Percentiles rank a stretch among this genome's conserved stretches.
phyloP scores from a whole-genome alignment of 2,329 filamentous ascomycete species.

The Corynespora cassiicola region DNA sequence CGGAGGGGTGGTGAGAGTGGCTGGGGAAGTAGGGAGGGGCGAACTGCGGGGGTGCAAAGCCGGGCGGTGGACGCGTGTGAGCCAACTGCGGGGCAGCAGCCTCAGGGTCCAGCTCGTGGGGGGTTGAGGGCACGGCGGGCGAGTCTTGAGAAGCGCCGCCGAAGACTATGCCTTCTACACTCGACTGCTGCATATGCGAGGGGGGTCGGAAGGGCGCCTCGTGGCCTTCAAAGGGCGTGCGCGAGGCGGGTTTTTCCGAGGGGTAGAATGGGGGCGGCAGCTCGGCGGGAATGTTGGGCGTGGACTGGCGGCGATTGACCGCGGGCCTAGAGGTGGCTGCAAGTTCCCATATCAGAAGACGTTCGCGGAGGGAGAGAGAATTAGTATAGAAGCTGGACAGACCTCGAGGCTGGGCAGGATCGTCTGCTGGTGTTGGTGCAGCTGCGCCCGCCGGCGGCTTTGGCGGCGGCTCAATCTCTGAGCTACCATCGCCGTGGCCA shows the following conservation, averaged over 20 bases:
- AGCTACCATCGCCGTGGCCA: too few species aligned
- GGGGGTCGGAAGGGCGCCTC: constrained; percentile 15
- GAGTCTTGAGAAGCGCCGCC: constrained; percentile 45
- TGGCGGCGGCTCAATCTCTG: constrained; percentile 8
- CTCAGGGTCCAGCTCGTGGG: constrained; percentile 30
- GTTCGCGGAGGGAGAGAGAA: background rate
- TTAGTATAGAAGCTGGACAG: constrained; percentile 10
- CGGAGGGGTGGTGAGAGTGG: constrained; percentile 44
- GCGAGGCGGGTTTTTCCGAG: constrained; percentile 27
- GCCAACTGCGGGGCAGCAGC: constrained; percentile 23
- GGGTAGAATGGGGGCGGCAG: constrained; percentile 47
- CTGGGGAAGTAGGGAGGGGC: constrained; percentile 37
- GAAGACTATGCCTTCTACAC: constrained; percentile 46
- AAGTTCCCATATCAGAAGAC: constrained; percentile 7
- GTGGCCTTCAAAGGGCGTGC: constrained; percentile 26
- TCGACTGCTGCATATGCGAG: constrained; percentile 30
- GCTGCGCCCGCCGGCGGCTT: constrained; percentile 22
- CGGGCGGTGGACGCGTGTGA: constrained; percentile 37
- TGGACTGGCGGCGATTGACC: constrained; percentile 27
- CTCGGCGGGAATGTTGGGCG: constrained; percentile 29
- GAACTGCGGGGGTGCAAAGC: constrained; percentile 37
- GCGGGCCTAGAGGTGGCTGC: constrained; percentile 15
- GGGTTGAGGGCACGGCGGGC: constrained; percentile 45
- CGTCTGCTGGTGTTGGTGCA: too few species aligned
- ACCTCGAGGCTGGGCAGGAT: too few species aligned